Evolutionary conservation across 805 yeast species (phyloP), one percentile per base, ranked within the genome.

Genomic region (Schwanniomyces yamadae): DNA sequence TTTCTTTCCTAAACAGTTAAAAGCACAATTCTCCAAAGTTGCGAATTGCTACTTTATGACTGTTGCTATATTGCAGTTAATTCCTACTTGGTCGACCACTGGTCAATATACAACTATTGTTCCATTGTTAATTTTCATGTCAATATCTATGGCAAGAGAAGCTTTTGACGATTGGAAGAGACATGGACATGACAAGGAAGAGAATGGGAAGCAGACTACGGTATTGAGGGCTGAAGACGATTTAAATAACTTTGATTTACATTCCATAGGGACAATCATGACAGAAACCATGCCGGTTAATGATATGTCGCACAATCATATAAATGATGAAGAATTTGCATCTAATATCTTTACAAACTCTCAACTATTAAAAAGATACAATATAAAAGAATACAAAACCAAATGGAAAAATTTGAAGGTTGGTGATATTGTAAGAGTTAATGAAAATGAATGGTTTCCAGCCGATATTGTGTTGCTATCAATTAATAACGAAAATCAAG

Each of bases 71-170:
- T 68, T 93, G 69, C 99, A 93, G 57, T 82, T 91, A 90, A 82
- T 93, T 31, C 98, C 99, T 0, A 78, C 89, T 2, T 93, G 96
- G 97, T 87, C 96, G 1, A 88, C 99, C 5, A 93, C 99, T 0
- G 99, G 98, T 41, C 84, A 89, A 9, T 88, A 80, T 55, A 93
- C 98, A 3, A 93, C 99, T 2, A 91, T 93, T 49, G 73, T 90
- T 26, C 98, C 99, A 2, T 69, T 93, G 39, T 65, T 82, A 59
- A 75, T 93, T 5, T 93, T 93, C 58, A 86, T 93, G 63, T 70
- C 87, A 6, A 85, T 93, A 18, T 87, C 98, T 0, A 89, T 91
- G 62, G 76, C 83, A 6, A 75, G 98, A 47, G 99, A 93, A 63
- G 99, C 95, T 0, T 90, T 73, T 59, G 99, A 93, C 59, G 99